Evolutionary conservation across 768 basidiomycete genomes (phyloP), one percentile per base, ranked within the genome.

Genomic region (Tylopilus felleus): DNA sequence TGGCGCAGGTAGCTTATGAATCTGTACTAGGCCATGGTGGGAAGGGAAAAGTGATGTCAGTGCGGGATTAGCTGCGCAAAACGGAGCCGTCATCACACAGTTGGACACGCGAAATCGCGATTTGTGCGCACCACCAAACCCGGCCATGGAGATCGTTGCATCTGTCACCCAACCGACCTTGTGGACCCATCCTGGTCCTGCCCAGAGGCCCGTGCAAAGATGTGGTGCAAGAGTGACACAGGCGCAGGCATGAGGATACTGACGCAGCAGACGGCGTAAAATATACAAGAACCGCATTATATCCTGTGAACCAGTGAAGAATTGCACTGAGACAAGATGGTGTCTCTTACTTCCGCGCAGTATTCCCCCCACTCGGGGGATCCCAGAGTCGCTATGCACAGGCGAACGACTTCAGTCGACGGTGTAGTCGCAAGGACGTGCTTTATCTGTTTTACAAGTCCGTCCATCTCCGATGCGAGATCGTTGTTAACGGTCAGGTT

Each of bases 1-100:
- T 1, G 84, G 83, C 5, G 84, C 77, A 4, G 97, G 94, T 21
- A 96, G 77, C 5, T 80, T 75, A 60, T 88, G 85, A 27, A 95
- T 80, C 44, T 84, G 82, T 19, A 98, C 76, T 48, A 96, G 73
- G 12, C 97, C 97, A 68, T 96, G 90, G 65, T 94, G 86, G 10
- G 84, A 80, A 29, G 93, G 88, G 71, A 95, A 98, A 45, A 82
- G 73, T 2, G 79, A 71, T 8, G 81, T 74, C 22, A 97, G 75
- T 14, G 84, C 80, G n/a, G 92, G 89, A 63, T 96, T 83, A 25
- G 80, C 93, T 94, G 66, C 9, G 31, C 31, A 33, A 12, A n/a
- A n/a, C 25, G 5, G 49, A 28, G 55, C 49, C 22, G 46, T 64
- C 55, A 63, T 45, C 40, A 47, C 33, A 51, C 46, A 22, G 31